Evolutionary conservation across 148 eudicot species (phyloP).

Genomic region (Spergularia bocconei): DNA sequence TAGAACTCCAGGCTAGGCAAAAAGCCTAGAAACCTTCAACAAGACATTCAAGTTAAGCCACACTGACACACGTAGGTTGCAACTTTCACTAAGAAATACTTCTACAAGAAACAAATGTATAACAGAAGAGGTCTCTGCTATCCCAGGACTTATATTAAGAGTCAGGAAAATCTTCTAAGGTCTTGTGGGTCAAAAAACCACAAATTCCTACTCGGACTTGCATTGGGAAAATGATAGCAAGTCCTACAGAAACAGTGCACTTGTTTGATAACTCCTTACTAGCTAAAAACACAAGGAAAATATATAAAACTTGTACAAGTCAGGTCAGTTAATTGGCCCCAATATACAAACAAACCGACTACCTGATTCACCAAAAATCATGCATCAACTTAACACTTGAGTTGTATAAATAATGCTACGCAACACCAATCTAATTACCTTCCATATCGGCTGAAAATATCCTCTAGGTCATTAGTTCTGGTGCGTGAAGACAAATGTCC

Average conservation of each 20-base stretch:
- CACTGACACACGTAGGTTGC: constrained; percentile 41
- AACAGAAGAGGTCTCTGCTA: constrained; percentile 6
- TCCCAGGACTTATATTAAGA: constrained; percentile 2
- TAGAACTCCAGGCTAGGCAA: constrained; percentile 95
- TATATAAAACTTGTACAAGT: no score
- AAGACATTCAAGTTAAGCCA: constrained; percentile 86
- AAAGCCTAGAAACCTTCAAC: constrained; percentile 97
- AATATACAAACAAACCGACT: no score
- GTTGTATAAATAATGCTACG: not conserved
- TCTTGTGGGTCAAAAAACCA: not conserved
- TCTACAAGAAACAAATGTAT: constrained; percentile 21
- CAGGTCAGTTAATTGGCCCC: no score
- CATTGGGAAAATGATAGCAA: no score
- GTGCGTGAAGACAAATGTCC: constrained; percentile 86
- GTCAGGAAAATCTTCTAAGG: not conserved
- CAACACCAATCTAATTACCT: constrained; percentile 43
- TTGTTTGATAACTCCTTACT: no score
- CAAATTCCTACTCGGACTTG: no score
- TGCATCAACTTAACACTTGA: not conserved
- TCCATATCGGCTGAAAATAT: constrained; percentile 82
- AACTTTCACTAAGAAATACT: constrained; percentile 43
- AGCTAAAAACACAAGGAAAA: no score
- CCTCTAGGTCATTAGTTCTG: constrained; percentile 79
- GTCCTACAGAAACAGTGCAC: no score
- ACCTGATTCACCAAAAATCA: no score